Percentiles rank a stretch among this genome's conserved stretches.
These are phyloP conservation scores for Rhizodiscina lignyota DNA, from an alignment of 495 filamentous ascomycete species.

Conservation along the genomic window DNA sequence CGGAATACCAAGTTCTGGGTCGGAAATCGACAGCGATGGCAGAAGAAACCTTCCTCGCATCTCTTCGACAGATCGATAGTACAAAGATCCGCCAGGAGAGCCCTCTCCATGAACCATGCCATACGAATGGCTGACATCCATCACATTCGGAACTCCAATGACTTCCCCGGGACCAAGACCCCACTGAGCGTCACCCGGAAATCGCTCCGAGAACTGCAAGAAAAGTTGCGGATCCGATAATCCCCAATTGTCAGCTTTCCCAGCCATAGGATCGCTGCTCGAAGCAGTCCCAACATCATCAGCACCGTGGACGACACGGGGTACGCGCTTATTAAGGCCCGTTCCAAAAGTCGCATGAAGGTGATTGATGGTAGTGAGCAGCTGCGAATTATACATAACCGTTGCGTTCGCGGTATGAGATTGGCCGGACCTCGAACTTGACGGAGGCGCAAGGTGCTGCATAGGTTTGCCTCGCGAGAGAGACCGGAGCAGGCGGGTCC, in stretches of 20 bases:
- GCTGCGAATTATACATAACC: slow-evolving; percentile 66
- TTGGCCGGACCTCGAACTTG: slow-evolving; percentile 27
- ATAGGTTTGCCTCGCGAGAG: slow-evolving; percentile 60
- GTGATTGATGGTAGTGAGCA: slow-evolving; percentile 56
- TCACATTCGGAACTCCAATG: slow-evolving; percentile 61
- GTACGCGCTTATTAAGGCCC: slow-evolving; percentile 46
- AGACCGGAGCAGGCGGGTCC: slow-evolving; percentile 70
- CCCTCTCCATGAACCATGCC: slow-evolving; percentile 78
- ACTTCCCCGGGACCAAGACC: slow-evolving; percentile 62
- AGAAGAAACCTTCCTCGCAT: slow-evolving; percentile 60
- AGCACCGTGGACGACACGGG: slow-evolving; percentile 66
- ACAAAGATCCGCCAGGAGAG: slow-evolving; percentile 52
- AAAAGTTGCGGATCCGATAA: slow-evolving; percentile 56
- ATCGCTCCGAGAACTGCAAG: slow-evolving; percentile 57
- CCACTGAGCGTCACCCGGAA: slow-evolving; percentile 56
- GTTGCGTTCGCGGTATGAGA: slow-evolving; percentile 42
- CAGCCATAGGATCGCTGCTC: slow-evolving; percentile 55
- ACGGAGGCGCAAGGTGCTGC: slow-evolving; percentile 34
- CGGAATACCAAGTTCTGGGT: slow-evolving; percentile 51
- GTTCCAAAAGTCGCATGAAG: slow-evolving; percentile 54
- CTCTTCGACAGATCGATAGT: slow-evolving; percentile 30
- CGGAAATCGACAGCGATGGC: slow-evolving; percentile 30
- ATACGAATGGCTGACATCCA: slow-evolving; percentile 75
- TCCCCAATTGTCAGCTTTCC: slow-evolving; percentile 69
- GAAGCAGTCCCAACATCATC: slow-evolving; percentile 57